Evolutionary conservation across 106 monocot species (phyloP), one percentile per base, ranked within the genome.

Genomic region (Alisma plantagoaquatica): DNA sequence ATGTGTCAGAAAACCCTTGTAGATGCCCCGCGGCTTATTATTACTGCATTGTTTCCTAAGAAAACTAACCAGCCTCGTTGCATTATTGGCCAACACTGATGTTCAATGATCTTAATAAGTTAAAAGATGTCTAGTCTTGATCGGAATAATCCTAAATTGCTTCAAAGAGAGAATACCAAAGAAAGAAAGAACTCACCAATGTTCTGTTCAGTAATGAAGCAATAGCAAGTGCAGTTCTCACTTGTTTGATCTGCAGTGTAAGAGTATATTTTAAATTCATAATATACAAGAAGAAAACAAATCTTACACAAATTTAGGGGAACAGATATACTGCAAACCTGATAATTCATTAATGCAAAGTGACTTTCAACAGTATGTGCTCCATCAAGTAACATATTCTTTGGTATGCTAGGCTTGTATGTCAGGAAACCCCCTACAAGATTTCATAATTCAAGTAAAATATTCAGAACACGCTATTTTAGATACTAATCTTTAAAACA

Each of bases 371-470:
- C 33, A 9, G 72, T 85, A 60, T 92, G 85, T 45, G 72, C 38
- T 41, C 78, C 91, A 65, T 85, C 81, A 28, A 92, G 67, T 68
- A 92, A 66, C 64, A 92, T 67, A 38, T 46, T 59, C 73, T 73
- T 86, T 3, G 91, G 91, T 42, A 92, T 82, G 31, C 43, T 75
- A 27, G 81, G 85, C 53, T 78, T 82, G 51, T 81, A 92, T 53
- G 78, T 65, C 57, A 92, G 56, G 61, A 81, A 92, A 31, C 91
- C 91, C 42, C 80, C 90, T 90, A 38, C 5, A 38, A 38, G 35
- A 38, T 14, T 38, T 38, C 5, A 6, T 5, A 14, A 38, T 38
- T 38, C 35, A 38, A n/a, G n/a, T n/a, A n/a, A n/a, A n/a, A n/a
- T n/a, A 38, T 38, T 14, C 14, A 7, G 9, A 38, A 38, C 14